Evolutionary conservation across 352 stramenopile genomes (phyloP), one percentile per base, ranked within the genome.

Genomic region (Globisporangium nodosum): DNA sequence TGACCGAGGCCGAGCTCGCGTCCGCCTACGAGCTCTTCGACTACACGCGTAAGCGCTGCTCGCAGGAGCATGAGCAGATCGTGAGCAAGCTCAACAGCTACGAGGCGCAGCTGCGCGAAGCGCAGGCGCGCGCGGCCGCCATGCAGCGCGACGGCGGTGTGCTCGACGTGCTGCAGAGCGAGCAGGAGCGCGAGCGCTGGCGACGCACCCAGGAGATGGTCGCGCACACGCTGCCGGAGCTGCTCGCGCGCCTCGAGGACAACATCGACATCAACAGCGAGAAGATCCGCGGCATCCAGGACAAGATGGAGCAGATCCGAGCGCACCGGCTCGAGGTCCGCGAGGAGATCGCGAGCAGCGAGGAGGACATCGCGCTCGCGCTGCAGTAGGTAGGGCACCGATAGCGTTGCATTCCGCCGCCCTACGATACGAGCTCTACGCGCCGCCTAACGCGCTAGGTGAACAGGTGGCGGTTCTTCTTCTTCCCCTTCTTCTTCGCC

Each of bases 401-500:
- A 20, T 46, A 5, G n/a, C 40, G 40, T 46, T 46, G 40, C 40
- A 46, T 46, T 18, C 42, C 21, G n/a, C 42, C 42, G 20, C 18
- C 42, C 13, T 24, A 16, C 15, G 12, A 9, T 20, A 27, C 1
- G 24, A 3, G 5, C 16, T 11, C 42, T 24, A 7, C n/a, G 43
- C 43, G 27, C 24, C 27, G 51, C 45, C 12, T 8, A 9, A 5
- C 46, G 7, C 21, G 13, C 48, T 49, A 66, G 3, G 75, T 81
- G 61, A 93, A 95, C 42, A 92, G 65, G 47, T 92, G 82, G 31
- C 76, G 75, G 51, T 80, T 88, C 61, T 89, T 88, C 71, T 94
- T 93, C 43, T 81, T 78, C 61, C 89, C 82, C 65, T 97, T 96
- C 71, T 96, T 93, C 47, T 74, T 83, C 39, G 94, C 87, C 12